phyloP scores from a whole-genome alignment of 257 asterid genomes.

The Jasminum sambac region DNA sequence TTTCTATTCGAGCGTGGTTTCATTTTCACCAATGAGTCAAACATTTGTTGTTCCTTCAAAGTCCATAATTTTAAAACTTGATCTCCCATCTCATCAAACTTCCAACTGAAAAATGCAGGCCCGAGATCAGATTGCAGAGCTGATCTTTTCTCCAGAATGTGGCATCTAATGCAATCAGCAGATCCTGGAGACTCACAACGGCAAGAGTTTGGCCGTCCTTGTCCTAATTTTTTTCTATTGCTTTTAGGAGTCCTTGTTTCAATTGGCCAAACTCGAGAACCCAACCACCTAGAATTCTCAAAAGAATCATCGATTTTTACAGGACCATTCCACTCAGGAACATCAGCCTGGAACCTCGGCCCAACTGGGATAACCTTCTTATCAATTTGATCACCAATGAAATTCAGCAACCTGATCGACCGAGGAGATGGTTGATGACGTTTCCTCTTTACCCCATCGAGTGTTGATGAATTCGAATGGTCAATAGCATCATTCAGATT shows the following conservation, averaged over 20 bases:
- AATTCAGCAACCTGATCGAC: slow-evolving; percentile 43
- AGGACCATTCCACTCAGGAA: slow-evolving; percentile 60
- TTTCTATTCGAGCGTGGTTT: slow-evolving; percentile 35
- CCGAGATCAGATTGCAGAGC: slow-evolving; percentile 54
- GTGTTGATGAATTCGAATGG: slow-evolving; percentile 27
- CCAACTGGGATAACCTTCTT: slow-evolving; percentile 68
- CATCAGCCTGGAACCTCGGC: slow-evolving; percentile 73
- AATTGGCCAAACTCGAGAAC: slow-evolving; percentile 61
- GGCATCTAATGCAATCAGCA: slow-evolving; percentile 48
- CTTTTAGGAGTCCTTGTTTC: slow-evolving; percentile 22
- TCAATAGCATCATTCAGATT: slow-evolving; percentile 26
- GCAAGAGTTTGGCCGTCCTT: slow-evolving; percentile 59
- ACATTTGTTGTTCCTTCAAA: slow-evolving; percentile 45
- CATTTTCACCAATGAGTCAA: slow-evolving; percentile 50
- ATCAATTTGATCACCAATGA: slow-evolving; percentile 47
- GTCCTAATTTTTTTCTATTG: slow-evolving; percentile 43
- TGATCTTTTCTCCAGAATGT: slow-evolving; percentile 50
- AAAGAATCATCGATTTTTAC: slow-evolving; percentile 25
- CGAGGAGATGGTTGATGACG: slow-evolving; percentile 38
- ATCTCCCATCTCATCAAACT: slow-evolving; percentile 76
- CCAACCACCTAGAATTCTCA: slow-evolving; percentile 64
- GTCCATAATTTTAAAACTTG: slow-evolving; percentile 61
- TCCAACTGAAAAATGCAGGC: slow-evolving; percentile 62
- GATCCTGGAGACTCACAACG: slow-evolving; percentile 46
- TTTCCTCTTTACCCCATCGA: slow-evolving; percentile 31